Percentiles rank a stretch among this genome's conserved stretches.
Evolutionary conservation across 805 yeast genomes (phyloP).

Genomic region (Nakazawaea ishiwadae): DNA sequence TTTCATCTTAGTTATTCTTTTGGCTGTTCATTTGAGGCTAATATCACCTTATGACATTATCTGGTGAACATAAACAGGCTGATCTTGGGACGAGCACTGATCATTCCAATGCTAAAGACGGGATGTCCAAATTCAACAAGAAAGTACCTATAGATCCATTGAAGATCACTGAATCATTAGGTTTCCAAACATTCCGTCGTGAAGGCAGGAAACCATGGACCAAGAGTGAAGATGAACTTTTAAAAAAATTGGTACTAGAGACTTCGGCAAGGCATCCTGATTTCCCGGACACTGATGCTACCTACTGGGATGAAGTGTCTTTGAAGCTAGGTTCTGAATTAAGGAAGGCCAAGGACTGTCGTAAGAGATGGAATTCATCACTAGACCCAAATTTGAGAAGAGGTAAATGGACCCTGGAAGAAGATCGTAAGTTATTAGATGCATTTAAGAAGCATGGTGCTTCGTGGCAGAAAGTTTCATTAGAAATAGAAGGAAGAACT

Average conservation of each 20-base stretch:
- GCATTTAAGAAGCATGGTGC: conserved; percentile 72
- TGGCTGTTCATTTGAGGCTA: too few species aligned
- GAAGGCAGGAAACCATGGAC: conserved; percentile 69
- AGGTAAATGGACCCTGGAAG: conserved; percentile 84
- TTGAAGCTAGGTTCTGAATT: conserved; percentile 33
- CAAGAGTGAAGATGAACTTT: conserved; percentile 61
- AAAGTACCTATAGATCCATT: conserved; percentile 40
- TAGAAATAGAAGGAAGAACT: conserved; percentile 75
- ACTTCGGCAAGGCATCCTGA: conserved; percentile 19
- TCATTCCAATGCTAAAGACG: conserved; percentile 14
- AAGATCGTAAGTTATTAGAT: conserved; percentile 60
- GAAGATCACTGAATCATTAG: conserved; percentile 64
- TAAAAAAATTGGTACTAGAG: conserved; percentile 39
- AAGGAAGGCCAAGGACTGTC: conserved; percentile 75
- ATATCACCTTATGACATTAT: too few species aligned
- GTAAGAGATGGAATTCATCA: conserved; percentile 84
- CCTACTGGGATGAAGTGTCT: conserved; percentile 63
- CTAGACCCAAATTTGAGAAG: conserved; percentile 76
- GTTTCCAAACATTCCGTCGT: conserved; percentile 68
- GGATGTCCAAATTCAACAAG: background rate
- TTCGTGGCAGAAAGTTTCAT: conserved; percentile 80
- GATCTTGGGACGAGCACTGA: too few species aligned
- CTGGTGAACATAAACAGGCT: too few species aligned
- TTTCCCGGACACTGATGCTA: conserved; percentile 29
- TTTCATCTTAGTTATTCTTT: too few species aligned